phyloP scores from a whole-genome alignment of 1,284 basidiomycete genomes.

The Hortiboletus rubellus region DNA sequence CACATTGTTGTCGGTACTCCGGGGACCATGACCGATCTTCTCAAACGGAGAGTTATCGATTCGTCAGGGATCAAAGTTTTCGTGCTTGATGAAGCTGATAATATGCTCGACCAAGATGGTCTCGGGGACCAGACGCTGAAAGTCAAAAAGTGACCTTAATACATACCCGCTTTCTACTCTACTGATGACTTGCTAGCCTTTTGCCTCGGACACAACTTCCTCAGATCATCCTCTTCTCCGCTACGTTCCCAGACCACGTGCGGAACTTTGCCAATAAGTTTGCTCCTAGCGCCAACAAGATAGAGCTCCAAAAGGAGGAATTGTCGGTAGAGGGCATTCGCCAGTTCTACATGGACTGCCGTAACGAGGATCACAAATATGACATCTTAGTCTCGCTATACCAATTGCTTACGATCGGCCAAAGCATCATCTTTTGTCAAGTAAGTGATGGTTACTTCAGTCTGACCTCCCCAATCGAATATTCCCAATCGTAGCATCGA shows the following conservation, averaged over 20 bases:
- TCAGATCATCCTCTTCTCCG: constrained; percentile 97
- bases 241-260: constrained; percentile 96
- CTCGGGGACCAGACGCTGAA: constrained; percentile 95
- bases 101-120: constrained; percentile 96
- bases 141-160: constrained; percentile 74
- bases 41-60: constrained; percentile 74
- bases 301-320: constrained; percentile 93
- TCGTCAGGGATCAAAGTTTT: constrained; percentile 86
- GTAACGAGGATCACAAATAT: constrained; percentile 89
- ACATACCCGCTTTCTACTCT: background rate
- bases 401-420: constrained; percentile 89
- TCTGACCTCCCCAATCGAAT: constrained; percentile 1
- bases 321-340: constrained; percentile 93
- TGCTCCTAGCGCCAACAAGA: constrained; percentile 94
- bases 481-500: constrained; percentile 58
- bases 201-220: constrained; percentile 57
- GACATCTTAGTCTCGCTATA: constrained; percentile 94
- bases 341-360: constrained; percentile 98
- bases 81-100: constrained; percentile 98
- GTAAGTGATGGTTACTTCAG: constrained; percentile 42
- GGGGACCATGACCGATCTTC: constrained; percentile 90
- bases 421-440: constrained; percentile 97
- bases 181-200: constrained; percentile 45
- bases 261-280: constrained; percentile 89
- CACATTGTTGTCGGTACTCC: constrained; percentile 97